Base-by-base conservation (phyloP, 1,284 basidiomycete species). In the Cerioporus squamosus region DNA sequence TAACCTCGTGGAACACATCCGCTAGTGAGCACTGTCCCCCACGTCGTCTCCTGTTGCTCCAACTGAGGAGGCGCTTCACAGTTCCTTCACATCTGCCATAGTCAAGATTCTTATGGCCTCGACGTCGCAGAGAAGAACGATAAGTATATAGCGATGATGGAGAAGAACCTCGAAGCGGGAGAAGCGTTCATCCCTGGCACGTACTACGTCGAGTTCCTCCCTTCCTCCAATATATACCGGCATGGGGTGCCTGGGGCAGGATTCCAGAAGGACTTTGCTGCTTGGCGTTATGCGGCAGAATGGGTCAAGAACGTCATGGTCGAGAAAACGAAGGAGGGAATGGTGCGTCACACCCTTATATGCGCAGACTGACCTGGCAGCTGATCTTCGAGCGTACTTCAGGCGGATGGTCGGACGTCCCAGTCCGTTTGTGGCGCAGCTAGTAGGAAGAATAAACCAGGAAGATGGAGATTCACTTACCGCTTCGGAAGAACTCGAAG, bases 101-200 rank as follows among this genome's bases (percentile, higher is more conserved):
- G 15, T 57, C 14, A 57, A 57, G 44, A 31, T 44, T 6, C 20
- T 44, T 57, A 57, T 12, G 55, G 50, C 5, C 15, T 77, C 75
- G 1, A 38, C 76, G 14, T 77, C 74, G 36, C 17, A 8, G 40
- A 17, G 6, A 52, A 53, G 1, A 44, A 55, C 8, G 62, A 67
- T 26, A 29, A 51, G 12, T 42, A 47, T 42, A 31, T 64, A 31
- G 6, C 12, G 3, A 18, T 57, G 15, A 49, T 55, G 8, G 60
- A 63, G n/a, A 40, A 48, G 12, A 51, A 45, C 3, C 24, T 64
- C 24, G 45, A 47, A 22, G 40, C 29, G 44, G n/a, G 23, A 5
- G 24, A 31, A 9, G 46, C 22, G n/a, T 14, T 40, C 29, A 15
- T 17, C 2, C 49, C 52, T 8, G 55, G 51, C 0, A 10, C 36